phyloP scores from a whole-genome alignment of 1,284 basidiomycete genomes.

The Chiua sp. region DNA sequence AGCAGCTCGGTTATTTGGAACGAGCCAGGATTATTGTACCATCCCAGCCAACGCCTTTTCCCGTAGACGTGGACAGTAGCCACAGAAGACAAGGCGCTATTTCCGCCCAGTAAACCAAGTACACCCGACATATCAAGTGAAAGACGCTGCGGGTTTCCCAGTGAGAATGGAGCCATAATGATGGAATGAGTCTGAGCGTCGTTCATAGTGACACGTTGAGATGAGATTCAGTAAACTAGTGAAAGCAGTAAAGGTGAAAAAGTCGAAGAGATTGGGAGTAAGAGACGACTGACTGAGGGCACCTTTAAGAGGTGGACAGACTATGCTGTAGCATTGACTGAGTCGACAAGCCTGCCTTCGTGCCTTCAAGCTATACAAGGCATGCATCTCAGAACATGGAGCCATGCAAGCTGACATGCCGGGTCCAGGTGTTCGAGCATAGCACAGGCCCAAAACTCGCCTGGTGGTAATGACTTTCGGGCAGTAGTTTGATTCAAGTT shows the following conservation, averaged over 20 bases:
- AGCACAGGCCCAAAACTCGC: too few relatives aligned
- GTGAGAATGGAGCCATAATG: constrained; percentile 1
- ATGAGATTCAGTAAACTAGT: too few relatives aligned
- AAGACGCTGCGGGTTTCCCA: constrained; percentile 4
- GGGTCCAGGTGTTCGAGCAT: too few relatives aligned
- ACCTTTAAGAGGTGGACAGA: background rate
- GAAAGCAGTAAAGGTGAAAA: background rate
- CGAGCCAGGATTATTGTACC: constrained; percentile 37
- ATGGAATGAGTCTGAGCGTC: background rate
- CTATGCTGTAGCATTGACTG: too few relatives aligned
- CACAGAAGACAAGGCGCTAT: constrained; percentile 31
- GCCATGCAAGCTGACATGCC: too few relatives aligned
- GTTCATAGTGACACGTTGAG: background rate
- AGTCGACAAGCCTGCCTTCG: too few relatives aligned
- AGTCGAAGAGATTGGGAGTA: background rate
- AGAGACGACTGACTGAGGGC: background rate
- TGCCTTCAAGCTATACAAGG: too few relatives aligned
- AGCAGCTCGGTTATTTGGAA: constrained; percentile 28
- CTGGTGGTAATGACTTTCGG: too few relatives aligned
- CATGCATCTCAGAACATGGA: too few relatives aligned
- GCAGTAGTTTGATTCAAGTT: too few relatives aligned
- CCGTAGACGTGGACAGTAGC: constrained; percentile 26
- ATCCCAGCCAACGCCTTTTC: constrained; percentile 32
- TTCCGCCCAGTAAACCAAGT: constrained; percentile 26
- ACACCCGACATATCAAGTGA: constrained; percentile 16